A percentile compares a stretch with the other conserved stretches of the same genome.
These are phyloP conservation scores for Aspergillus sp. DNA, from an alignment of 2,329 filamentous ascomycete species.

Conservation along the genomic window DNA sequence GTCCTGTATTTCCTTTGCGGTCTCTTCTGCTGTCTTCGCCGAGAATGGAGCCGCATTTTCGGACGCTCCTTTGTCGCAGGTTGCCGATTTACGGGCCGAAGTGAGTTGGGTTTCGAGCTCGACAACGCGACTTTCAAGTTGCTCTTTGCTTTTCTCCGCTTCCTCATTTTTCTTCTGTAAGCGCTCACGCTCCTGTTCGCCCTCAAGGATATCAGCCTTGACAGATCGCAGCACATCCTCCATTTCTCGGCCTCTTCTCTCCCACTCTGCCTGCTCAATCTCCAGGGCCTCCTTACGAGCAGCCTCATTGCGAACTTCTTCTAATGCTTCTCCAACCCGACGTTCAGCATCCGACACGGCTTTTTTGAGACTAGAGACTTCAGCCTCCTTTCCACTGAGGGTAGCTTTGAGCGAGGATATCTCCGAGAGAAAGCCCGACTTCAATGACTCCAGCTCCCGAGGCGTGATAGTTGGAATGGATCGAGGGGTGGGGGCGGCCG, in stretches of 20 bases:
- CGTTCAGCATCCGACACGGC: conserved; percentile 89
- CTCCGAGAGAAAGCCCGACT: conserved; percentile 86
- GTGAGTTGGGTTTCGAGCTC: conserved; percentile 49
- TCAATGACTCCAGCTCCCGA: conserved; percentile 86
- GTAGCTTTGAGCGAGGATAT: conserved; percentile 93
- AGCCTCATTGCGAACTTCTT: conserved; percentile 77
- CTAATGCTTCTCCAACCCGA: conserved; percentile 81
- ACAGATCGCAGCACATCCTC: conserved; percentile 76
- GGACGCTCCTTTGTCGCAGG: conserved; percentile 33
- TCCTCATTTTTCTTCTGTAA: conserved; percentile 75
- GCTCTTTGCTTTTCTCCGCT: conserved; percentile 60
- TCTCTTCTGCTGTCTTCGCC: conserved; percentile 46
- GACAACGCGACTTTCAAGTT: conserved; percentile 46
- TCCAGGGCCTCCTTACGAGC: conserved; percentile 68
- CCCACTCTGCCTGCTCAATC: conserved; percentile 78
- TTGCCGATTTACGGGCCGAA: conserved; percentile 37
- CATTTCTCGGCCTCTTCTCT: conserved; percentile 81
- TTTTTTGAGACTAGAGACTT: conserved; percentile 81
- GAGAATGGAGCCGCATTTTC: conserved; percentile 21
- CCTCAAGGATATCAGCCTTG: conserved; percentile 75
- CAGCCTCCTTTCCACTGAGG: conserved; percentile 87
- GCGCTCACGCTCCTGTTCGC: conserved; percentile 78
- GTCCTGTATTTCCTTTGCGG: conserved; percentile 71
- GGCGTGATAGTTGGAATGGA: conserved; percentile 89
- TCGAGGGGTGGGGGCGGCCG: conserved; percentile 87